A percentile compares a stretch with the other conserved stretches of the same genome.
These are phyloP conservation scores for Anastatica hierochuntica DNA, from an alignment of 345 rosid species.

Conservation along the genomic window DNA sequence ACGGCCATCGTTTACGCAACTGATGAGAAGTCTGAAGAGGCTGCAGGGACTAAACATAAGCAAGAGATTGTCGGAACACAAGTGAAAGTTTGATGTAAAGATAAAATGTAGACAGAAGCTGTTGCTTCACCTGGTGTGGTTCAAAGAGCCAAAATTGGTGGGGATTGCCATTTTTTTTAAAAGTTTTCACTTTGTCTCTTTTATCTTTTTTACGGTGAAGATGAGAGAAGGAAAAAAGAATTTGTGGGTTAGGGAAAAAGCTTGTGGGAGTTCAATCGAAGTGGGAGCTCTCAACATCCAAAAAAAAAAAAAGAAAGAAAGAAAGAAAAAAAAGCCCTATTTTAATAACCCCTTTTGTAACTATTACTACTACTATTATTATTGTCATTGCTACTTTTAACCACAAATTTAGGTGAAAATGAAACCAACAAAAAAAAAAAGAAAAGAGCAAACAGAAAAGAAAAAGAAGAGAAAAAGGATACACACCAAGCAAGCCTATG, in stretches of 20 bases:
- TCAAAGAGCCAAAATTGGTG: conserved; percentile 53
- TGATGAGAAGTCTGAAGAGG: conserved; percentile 57
- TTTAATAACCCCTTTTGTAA: conserved; percentile 31
- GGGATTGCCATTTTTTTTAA: conserved; percentile 6
- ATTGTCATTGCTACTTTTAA: conserved; percentile 17
- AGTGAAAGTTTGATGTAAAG: conserved; percentile 28
- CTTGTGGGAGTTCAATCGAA: conserved; percentile 86
- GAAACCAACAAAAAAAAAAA: not conserved
- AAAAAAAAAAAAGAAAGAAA: conserved; percentile 17
- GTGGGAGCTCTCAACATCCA: conserved; percentile 57
- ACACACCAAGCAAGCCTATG: not conserved
- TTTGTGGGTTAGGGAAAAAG: conserved; percentile 27
- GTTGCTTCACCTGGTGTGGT: conserved; percentile 26
- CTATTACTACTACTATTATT: conserved; percentile 13
- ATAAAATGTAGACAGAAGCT: conserved; percentile 24
- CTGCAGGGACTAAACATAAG: conserved; percentile 44
- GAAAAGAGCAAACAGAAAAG: not conserved
- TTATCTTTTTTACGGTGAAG: conserved; percentile 19
- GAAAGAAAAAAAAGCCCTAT: conserved; percentile 27
- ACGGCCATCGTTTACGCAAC: conserved; percentile 78
- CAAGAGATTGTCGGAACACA: conserved; percentile 28
- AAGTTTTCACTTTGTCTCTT: conserved; percentile 2
- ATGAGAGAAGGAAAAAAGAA: conserved; percentile 18
- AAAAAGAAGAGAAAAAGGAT: conserved; percentile 10
- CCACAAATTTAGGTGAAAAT: conserved; percentile 19